These are phyloP conservation scores for Xylogone sp. DNA, from an alignment of 2,329 filamentous ascomycete species.

Conservation along the genomic window DNA sequence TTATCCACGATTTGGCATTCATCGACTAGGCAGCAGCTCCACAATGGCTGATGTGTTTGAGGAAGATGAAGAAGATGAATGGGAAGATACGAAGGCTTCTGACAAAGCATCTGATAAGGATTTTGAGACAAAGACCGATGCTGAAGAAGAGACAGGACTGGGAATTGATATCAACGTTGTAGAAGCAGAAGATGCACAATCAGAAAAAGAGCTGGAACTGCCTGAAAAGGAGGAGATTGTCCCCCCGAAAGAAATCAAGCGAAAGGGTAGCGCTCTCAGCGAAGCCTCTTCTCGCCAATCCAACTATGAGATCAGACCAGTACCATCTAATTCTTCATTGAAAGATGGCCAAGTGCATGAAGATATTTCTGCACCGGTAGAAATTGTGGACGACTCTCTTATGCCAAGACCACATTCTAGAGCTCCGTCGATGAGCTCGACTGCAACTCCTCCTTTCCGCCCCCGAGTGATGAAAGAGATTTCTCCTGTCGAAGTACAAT, in stretches of 20 bases:
- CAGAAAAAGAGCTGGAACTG: constrained; percentile 38
- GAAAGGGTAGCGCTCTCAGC: constrained; percentile 44
- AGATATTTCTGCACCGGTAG: constrained; percentile 36
- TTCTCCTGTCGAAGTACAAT: constrained; percentile 46
- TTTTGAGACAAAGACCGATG: constrained; percentile 30
- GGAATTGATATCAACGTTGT: constrained; percentile 43
- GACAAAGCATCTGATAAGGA: constrained; percentile 29
- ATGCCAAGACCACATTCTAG: constrained; percentile 26
- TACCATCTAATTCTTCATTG: constrained; percentile 46
- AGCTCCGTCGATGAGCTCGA: constrained; percentile 30
- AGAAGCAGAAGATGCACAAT: constrained; percentile 35
- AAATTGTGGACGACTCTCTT: constrained; percentile 35
- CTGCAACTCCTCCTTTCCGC: constrained; percentile 25
- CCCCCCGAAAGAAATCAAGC: constrained; percentile 28
- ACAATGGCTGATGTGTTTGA: constrained; percentile 87
- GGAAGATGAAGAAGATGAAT: constrained; percentile 67
- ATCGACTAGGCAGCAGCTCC: constrained; percentile 61
- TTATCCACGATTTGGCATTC: constrained; percentile 54
- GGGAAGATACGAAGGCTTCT: constrained; percentile 31
- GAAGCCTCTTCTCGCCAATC: constrained; percentile 34
- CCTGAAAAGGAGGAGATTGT: constrained; percentile 28
- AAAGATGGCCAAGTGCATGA: constrained; percentile 49
- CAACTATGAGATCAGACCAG: constrained; percentile 40
- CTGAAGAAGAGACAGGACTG: constrained; percentile 29
- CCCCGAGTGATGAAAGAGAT: constrained; percentile 35